A percentile compares a stretch with the other conserved stretches of the same genome.
Conservation (phyloP, 345 rosid species). For the Dovyalis caffra region DNA sequence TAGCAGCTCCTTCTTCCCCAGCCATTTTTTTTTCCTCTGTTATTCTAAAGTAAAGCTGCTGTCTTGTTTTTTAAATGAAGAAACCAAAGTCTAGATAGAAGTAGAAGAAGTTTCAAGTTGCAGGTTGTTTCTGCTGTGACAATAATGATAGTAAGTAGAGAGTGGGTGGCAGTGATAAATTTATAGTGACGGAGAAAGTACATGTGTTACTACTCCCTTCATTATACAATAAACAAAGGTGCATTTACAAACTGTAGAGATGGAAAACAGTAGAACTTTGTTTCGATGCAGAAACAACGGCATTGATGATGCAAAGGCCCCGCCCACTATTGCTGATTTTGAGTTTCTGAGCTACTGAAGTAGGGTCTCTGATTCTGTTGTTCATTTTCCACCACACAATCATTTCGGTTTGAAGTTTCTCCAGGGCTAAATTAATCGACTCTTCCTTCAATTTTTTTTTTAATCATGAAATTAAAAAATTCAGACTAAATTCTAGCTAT, state of each 20-base stretch:
- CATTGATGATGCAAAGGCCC: constrained; percentile 19
- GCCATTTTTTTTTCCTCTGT: constrained; percentile 35
- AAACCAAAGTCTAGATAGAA: not conserved
- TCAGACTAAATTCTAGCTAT: too few species aligned
- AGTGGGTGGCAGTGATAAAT: not conserved
- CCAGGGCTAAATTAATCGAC: too few species aligned
- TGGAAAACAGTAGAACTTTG: not conserved
- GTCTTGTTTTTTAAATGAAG: not conserved
- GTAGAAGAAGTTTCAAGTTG: not conserved
- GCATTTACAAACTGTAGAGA: not conserved
- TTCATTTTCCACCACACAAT: too few species aligned
- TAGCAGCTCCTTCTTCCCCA: constrained; percentile 32
- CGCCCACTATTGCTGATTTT: too few species aligned
- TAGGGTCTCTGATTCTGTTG: too few species aligned
- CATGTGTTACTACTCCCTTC: not conserved
- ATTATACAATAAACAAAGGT: not conserved
- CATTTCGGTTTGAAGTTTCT: too few species aligned
- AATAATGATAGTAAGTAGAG: not conserved
- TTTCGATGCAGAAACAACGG: not conserved
- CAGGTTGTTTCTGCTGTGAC: too few species aligned
- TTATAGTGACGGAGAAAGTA: constrained; percentile 19
- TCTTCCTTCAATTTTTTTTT: too few species aligned
- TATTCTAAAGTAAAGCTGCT: too few species aligned
- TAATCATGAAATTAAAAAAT: too few species aligned
- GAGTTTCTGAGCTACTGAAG: too few species aligned